Conservation (phyloP, 192 early-diverging fungal species). For the Umbelopsis ramanniana region DNA sequence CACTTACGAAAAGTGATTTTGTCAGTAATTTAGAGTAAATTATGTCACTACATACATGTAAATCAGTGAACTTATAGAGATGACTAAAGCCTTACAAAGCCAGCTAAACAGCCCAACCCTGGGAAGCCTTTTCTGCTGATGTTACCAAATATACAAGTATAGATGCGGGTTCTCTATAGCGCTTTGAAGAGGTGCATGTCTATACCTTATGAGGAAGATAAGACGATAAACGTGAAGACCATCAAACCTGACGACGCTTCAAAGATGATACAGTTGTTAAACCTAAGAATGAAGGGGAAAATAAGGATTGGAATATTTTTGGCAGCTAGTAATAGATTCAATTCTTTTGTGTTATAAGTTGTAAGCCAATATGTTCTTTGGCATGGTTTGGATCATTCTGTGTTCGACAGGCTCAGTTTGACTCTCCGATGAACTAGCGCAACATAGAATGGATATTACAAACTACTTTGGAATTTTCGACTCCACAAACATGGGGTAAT, state of each 20-base stretch:
- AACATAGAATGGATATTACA: neutral
- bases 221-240: neutral
- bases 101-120: no score
- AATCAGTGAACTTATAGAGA: no score
- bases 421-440: neutral
- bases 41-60: no score
- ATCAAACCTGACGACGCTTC: neutral
- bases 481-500: no score
- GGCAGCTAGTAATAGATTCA: no score
- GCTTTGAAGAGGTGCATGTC: neutral
- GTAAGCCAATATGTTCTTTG: no score
- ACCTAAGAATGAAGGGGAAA: neutral
- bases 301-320: neutral
- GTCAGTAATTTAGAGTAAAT: no score
- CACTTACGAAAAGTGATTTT: no score
- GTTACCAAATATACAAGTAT: neutral
- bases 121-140: no score
- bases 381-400: neutral
- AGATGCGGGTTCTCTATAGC: neutral
- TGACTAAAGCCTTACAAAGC: no score
- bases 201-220: conserved; percentile 1
- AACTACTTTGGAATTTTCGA: neutral
- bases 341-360: no score
- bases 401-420: neutral
- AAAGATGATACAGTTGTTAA: neutral